phyloP scores from a whole-genome alignment of 2,329 filamentous ascomycete species.

The Ascocoryne sarcoides region DNA sequence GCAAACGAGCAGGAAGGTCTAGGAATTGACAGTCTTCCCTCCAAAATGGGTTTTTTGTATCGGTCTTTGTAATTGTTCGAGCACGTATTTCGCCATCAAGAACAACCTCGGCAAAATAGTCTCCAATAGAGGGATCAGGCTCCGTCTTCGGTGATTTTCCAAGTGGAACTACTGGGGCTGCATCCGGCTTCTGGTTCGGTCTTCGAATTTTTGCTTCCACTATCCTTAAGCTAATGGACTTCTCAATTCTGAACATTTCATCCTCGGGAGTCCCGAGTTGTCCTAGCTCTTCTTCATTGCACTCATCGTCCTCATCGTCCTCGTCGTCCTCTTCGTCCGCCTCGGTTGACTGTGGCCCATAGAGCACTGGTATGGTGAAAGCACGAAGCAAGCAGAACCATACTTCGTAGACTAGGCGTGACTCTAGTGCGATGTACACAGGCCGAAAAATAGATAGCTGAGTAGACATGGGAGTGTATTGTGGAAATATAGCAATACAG shows the following conservation, averaged over 20 bases:
- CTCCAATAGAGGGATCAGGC: conserved; percentile 45
- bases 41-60: conserved; percentile 69
- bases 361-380: conserved; percentile 87
- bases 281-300: neutral
- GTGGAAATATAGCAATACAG: conserved; percentile 91
- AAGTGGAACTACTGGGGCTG: conserved; percentile 5
- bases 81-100: conserved; percentile 72
- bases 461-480: conserved; percentile 69
- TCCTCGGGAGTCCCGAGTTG: conserved; percentile 21
- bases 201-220: conserved; percentile 50
- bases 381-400: conserved; percentile 91
- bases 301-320: conserved; percentile 7
- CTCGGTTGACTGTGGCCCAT: conserved; percentile 37
- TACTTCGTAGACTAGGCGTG: conserved; percentile 84
- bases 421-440: conserved; percentile 81
- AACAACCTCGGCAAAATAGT: conserved; percentile 72
- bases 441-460: conserved; percentile 73
- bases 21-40: conserved; percentile 70
- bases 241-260: conserved; percentile 53
- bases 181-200: conserved; percentile 24
- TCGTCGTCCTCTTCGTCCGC: conserved; percentile 13
- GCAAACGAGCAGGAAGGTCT: conserved; percentile 62
- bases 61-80: conserved; percentile 62
- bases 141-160: conserved; percentile 27
- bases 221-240: conserved; percentile 48